Conservation (phyloP, 2,329 filamentous ascomycete species). For the Aureobasidium sp. region DNA sequence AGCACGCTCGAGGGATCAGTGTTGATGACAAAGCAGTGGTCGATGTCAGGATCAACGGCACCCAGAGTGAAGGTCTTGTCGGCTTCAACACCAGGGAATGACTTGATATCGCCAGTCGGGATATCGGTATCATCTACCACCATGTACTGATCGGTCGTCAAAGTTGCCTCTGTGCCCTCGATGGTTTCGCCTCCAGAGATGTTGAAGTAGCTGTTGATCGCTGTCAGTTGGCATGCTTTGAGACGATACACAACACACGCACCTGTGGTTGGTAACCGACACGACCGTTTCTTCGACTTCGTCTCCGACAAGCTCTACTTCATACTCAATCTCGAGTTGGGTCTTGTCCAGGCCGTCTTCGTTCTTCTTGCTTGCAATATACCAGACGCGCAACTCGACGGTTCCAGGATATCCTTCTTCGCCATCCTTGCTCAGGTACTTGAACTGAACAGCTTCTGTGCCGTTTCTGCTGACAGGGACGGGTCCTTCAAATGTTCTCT, state of each 20-base stretch:
- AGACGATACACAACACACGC: not conserved
- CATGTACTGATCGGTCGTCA: constrained; percentile 59
- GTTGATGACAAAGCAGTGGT: constrained; percentile 84
- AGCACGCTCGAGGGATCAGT: constrained; percentile 48
- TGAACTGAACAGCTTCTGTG: constrained; percentile 40
- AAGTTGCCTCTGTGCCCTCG: constrained; percentile 53
- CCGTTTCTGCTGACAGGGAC: constrained; percentile 47
- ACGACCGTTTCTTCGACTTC: constrained; percentile 81
- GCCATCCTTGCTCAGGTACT: constrained; percentile 62
- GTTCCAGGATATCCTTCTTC: constrained; percentile 89
- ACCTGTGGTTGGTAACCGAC: constrained; percentile 93
- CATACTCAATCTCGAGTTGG: constrained; percentile 79
- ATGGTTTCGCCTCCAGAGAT: constrained; percentile 55
- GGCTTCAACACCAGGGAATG: constrained; percentile 59
- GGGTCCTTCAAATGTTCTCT: constrained; percentile 69
- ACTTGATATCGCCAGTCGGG: constrained; percentile 59
- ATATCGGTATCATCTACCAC: constrained; percentile 68
- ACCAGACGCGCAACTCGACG: constrained; percentile 69
- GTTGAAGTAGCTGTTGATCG: constrained; percentile 55
- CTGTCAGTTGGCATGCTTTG: not conserved
- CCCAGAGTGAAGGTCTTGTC: constrained; percentile 65
- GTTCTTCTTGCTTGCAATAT: constrained; percentile 65
- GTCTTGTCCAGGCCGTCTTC: constrained; percentile 55
- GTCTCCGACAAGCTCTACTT: constrained; percentile 67
- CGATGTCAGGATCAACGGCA: constrained; percentile 65